A percentile compares a stretch with the other conserved stretches of the same genome.
These are phyloP conservation scores for Phytopythium kandeliae DNA, from an alignment of 352 stramenopile genomes.

Conservation along the genomic window DNA sequence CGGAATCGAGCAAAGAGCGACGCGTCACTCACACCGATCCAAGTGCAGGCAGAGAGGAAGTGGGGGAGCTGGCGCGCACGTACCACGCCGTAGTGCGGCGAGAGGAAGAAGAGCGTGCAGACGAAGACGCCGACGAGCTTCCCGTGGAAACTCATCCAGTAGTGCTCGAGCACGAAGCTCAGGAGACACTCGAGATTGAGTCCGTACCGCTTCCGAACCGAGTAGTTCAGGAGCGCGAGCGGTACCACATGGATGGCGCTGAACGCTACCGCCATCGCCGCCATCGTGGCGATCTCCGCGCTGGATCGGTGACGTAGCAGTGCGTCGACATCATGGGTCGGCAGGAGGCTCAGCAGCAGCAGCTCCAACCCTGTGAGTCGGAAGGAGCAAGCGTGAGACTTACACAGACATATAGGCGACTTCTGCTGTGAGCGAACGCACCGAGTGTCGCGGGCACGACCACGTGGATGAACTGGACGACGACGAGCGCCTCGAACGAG, in stretches of 20 bases:
- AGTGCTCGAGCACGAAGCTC: constrained; percentile 31
- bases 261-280: constrained; percentile 9
- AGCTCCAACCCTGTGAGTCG: constrained; percentile 12
- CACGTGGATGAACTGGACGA: constrained; percentile 29
- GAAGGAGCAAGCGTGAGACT: background rate
- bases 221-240: constrained; percentile 10
- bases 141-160: constrained; percentile 21
- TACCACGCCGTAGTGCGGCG: constrained; percentile 3
- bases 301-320: constrained; percentile 9
- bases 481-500: constrained; percentile 24
- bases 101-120: constrained; percentile 11
- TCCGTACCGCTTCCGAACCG: constrained; percentile 21
- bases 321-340: constrained; percentile 21
- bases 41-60: too few species aligned
- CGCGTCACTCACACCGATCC: too few species aligned
- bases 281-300: constrained; percentile 4
- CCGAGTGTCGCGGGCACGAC: constrained; percentile 21
- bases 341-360: constrained; percentile 16
- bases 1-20: too few species aligned
- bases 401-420: constrained; percentile 9
- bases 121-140: constrained; percentile 23
- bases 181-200: constrained; percentile 19
- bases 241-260: constrained; percentile 9
- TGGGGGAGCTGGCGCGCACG: too few species aligned
- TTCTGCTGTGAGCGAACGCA: constrained; percentile 17